Evolutionary conservation across 805 yeast species (phyloP), one percentile per base, ranked within the genome.

Genomic region (Suhomyces pyralidae): DNA sequence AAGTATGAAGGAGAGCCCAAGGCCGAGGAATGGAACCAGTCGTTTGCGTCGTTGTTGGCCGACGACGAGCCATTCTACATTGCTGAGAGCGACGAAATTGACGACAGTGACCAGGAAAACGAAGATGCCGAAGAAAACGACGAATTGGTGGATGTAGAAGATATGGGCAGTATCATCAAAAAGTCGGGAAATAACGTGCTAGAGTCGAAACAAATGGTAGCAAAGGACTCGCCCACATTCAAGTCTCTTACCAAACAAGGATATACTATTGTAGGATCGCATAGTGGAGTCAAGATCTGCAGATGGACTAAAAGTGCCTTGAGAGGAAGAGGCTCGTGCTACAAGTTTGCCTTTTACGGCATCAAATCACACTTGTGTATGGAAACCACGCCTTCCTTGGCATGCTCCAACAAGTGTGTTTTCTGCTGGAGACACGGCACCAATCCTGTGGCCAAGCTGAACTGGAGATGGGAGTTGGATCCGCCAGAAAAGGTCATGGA

Each of bases 381-480:
- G 97, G 97, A 91, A 66, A 83, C 97, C 2, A 91, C 97, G 0
- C 97, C 97, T 0, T 86, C 96, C 1, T 76, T 91, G 54, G 93
- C 97, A 7, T 91, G 97, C 69, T 90, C 97, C 5, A 91, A 91
- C 66, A 91, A 91, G 67, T 91, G 97, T 79, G 97, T 92, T 4
- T 91, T 91, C 65, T 91, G 97, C 72, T 91, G 97, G 97, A 81
- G 97, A 67, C 97, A 91, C 69, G 97, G 97, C 47, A 91, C 97
- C 2, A 92, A 91, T 64, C 97, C 97, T 0, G 97, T 92, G 1
- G 97, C 97, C 15, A 91, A 96, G 26, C 86, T 86, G 55, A 75
- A 74, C 56, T 91, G 97, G 97, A 77, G 97, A 62, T 91, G 97
- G 97, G 93, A 90, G 62, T 88, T 90, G 12, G 97, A 91, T 68